Percentiles rank a stretch among this genome's conserved stretches.
Evolutionary conservation across 2,329 filamentous ascomycete species (phyloP).

Genomic region (Colletotrichum caudatum): DNA sequence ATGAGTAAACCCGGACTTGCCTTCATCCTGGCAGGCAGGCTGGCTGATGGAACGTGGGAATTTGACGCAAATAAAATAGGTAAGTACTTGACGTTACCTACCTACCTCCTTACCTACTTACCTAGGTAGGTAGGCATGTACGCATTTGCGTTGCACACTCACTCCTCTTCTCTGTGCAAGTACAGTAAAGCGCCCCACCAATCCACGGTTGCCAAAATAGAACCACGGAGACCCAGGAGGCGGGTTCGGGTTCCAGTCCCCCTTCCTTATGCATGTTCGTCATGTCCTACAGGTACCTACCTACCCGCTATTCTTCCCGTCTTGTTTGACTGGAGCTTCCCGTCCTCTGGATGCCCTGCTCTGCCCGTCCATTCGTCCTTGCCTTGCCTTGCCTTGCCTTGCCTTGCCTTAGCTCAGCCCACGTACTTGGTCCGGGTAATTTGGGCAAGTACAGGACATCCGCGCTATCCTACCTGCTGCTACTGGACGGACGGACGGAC

Average conservation of each 20-base stretch:
- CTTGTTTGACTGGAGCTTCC: slow-evolving; percentile 5
- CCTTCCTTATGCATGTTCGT: slow-evolving; percentile 33
- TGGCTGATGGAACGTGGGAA: background rate
- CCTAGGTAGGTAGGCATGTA: background rate
- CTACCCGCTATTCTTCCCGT: background rate
- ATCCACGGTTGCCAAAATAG: slow-evolving; percentile 24
- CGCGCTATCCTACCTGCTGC: background rate
- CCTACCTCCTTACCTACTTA: background rate
- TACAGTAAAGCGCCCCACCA: background rate
- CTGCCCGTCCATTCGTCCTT: background rate
- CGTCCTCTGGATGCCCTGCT: background rate
- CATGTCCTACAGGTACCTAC: slow-evolving; percentile 3
- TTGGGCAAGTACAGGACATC: background rate
- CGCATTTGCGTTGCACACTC: no score
- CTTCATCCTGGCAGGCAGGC: background rate
- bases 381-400: background rate
- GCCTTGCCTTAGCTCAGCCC: background rate
- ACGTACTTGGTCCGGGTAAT: background rate
- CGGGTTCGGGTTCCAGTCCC: slow-evolving; percentile 29
- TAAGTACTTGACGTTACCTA: background rate
- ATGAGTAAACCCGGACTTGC: background rate
- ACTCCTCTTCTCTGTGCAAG: background rate
- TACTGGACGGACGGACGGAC: background rate
- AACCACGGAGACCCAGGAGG: slow-evolving; percentile 20
- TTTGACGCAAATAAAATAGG: background rate